Conservation (phyloP, 176 grass and related monocot species). For the Cenchrus purpureus region DNA sequence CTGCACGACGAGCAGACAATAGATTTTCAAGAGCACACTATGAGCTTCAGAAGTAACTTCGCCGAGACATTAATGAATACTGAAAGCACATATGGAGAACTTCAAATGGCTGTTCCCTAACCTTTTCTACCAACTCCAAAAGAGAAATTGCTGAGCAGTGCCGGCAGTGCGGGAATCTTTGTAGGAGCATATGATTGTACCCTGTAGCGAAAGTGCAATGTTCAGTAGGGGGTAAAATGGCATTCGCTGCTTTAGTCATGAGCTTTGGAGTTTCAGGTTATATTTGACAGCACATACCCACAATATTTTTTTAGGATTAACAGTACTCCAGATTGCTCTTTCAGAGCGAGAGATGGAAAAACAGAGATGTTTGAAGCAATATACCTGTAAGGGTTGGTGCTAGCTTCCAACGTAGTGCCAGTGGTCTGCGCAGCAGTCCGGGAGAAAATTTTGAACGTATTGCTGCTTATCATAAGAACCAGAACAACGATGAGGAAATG, state of each 20-base stretch:
- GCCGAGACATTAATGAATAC: background rate
- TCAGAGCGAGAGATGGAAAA: background rate
- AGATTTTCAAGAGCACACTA: background rate
- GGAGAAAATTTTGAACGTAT: constrained; percentile 69
- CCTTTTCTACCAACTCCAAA: constrained; percentile 36
- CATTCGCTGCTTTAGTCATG: background rate
- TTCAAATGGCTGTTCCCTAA: background rate
- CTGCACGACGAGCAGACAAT: constrained; percentile 13
- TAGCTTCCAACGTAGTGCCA: constrained; percentile 65
- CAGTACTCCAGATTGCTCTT: background rate
- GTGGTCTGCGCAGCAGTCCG: constrained; percentile 37
- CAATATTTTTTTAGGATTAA: background rate
- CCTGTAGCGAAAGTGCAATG: constrained; percentile 28
- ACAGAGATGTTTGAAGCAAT: background rate
- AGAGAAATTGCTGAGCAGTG: constrained; percentile 36
- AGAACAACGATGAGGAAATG: background rate
- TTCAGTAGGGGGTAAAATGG: background rate
- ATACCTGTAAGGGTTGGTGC: constrained; percentile 73
- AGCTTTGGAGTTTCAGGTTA: background rate
- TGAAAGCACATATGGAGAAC: background rate
- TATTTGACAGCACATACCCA: background rate
- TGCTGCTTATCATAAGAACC: constrained; percentile 60
- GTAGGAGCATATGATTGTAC: background rate
- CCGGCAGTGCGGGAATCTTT: constrained; percentile 1
- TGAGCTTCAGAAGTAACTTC: background rate